Conservation (phyloP, 78 protist species). For the Chrysochromulina parva region DNA sequence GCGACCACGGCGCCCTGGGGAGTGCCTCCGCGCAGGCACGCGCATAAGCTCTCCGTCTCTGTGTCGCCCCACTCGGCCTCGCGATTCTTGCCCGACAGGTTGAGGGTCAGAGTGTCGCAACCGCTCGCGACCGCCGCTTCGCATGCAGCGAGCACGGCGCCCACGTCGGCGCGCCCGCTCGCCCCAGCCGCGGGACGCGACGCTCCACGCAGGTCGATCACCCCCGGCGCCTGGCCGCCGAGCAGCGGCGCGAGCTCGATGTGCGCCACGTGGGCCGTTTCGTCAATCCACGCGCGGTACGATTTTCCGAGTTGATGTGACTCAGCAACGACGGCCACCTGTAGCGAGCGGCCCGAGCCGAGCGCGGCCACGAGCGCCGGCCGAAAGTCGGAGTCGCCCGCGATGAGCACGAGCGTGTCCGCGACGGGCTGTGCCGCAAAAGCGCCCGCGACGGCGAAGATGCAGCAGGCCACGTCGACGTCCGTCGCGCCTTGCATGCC, state of each 20-base stretch:
- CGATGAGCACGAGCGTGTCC: background rate
- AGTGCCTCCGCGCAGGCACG: background rate
- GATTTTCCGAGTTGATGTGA: background rate
- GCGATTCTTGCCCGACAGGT: background rate
- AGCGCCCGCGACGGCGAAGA: constrained; percentile 4
- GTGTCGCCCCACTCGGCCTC: background rate
- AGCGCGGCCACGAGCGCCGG: background rate
- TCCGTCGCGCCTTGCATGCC: constrained; percentile 15
- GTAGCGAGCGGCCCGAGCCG: background rate
- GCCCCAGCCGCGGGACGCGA: background rate
- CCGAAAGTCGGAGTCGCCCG: constrained; percentile 16
- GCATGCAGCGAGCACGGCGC: background rate
- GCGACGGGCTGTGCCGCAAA: background rate
- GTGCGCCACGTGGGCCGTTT: background rate
- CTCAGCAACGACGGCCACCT: background rate
- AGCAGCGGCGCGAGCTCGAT: background rate
- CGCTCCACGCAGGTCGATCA: background rate
- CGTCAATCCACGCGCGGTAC: background rate
- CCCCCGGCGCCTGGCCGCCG: background rate
- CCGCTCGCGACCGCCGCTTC: background rate
- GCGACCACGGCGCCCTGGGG: background rate
- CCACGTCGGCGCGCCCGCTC: background rate
- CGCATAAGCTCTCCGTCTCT: background rate
- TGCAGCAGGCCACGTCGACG: constrained; percentile 10
- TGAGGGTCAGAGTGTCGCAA: background rate